These are phyloP conservation scores for Pythium monospermum DNA, from an alignment of 352 stramenopile species.

Conservation along the genomic window DNA sequence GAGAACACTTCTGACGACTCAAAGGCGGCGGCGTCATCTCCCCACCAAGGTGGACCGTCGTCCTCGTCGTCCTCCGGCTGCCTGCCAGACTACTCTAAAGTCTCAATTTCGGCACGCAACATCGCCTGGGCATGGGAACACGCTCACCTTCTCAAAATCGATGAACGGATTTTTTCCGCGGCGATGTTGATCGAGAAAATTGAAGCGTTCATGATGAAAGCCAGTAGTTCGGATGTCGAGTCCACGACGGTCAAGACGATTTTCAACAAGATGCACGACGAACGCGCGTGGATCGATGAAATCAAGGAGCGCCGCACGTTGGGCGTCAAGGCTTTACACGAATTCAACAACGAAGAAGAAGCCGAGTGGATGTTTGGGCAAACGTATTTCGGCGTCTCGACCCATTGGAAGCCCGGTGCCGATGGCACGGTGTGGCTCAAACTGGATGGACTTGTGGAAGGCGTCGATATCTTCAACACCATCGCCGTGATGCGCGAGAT, in stretches of 20 bases:
- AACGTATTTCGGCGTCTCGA: slow-evolving; percentile 70
- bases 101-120: slow-evolving; percentile 35
- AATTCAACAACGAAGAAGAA: slow-evolving; percentile 63
- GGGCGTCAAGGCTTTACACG: slow-evolving; percentile 47
- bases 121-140: slow-evolving; percentile 72
- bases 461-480: slow-evolving; percentile 79
- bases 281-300: slow-evolving; percentile 38
- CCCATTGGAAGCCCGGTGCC: slow-evolving; percentile 69
- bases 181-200: slow-evolving; percentile 64
- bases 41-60: neutral
- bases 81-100: slow-evolving; percentile 48
- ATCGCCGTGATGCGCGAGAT: slow-evolving; percentile 79
- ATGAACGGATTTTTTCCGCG: slow-evolving; percentile 73
- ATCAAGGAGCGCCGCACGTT: slow-evolving; percentile 51
- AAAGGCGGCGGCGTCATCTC: neutral
- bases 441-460: slow-evolving; percentile 67
- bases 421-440: slow-evolving; percentile 81
- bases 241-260: slow-evolving; percentile 18
- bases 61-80: slow-evolving; percentile 10
- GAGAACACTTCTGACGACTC: slow-evolving; percentile 6
- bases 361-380: slow-evolving; percentile 76
- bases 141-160: slow-evolving; percentile 52
- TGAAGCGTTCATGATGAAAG: slow-evolving; percentile 40
- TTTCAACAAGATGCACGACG: slow-evolving; percentile 45
- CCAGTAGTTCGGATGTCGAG: slow-evolving; percentile 1